Percentiles rank a stretch among this genome's conserved stretches.
phyloP scores from a whole-genome alignment of 257 asterid species.

The Vinca minor region DNA sequence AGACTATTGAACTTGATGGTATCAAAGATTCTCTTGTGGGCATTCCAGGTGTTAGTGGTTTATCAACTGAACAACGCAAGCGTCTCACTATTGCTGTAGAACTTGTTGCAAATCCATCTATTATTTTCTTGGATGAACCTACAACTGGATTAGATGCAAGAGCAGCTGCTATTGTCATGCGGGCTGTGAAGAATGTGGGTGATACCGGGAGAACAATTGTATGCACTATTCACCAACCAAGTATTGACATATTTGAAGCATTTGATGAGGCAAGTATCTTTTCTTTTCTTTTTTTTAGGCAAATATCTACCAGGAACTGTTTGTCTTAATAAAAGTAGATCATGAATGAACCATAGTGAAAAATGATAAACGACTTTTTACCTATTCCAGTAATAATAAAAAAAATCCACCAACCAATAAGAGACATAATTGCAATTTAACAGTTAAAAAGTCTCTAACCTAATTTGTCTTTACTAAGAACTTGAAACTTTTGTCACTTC shows the following conservation, averaged over 20 bases:
- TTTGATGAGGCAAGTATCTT: conserved; percentile 25
- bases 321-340: not conserved
- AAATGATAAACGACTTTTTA: no score
- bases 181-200: conserved; percentile 51
- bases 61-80: conserved; percentile 54
- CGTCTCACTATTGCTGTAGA: conserved; percentile 55
- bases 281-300: no score
- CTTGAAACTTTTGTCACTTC: no score
- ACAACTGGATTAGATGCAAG: conserved; percentile 62
- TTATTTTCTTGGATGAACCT: conserved; percentile 57
- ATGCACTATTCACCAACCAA: conserved; percentile 59
- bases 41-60: conserved; percentile 37
- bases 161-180: conserved; percentile 54
- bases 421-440: no score
- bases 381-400: no score
- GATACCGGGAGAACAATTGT: conserved; percentile 52
- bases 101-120: conserved; percentile 57
- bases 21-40: conserved; percentile 48
- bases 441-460: no score
- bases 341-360: no score
- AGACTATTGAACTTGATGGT: conserved; percentile 47
- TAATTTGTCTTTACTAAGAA: no score
- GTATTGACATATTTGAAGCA: conserved; percentile 51
- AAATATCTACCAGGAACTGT: not conserved
- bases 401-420: no score